Conservation (phyloP, 2,329 filamentous ascomycete genomes). For the Blastomyces silverae region DNA sequence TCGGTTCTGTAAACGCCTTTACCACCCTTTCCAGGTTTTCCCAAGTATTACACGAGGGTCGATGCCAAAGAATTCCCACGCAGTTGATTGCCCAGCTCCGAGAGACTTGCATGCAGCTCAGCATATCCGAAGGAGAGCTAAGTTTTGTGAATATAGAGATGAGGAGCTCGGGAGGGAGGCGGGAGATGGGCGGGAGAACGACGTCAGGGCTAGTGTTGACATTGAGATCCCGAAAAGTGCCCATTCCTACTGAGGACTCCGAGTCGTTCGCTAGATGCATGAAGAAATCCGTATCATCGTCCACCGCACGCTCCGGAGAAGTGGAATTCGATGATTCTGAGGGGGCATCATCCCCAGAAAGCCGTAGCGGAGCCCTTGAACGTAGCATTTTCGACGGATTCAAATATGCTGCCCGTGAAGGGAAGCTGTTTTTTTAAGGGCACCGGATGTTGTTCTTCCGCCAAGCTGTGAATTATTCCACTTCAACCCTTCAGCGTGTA, state of each 20-base stretch:
- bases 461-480: not conserved
- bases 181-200: constrained; percentile 58
- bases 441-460: not conserved
- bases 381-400: constrained; percentile 30
- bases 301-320: constrained; percentile 47
- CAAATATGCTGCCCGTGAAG: too few relatives aligned
- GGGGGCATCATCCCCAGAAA: constrained; percentile 37
- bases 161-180: constrained; percentile 87
- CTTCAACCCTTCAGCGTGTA: not conserved
- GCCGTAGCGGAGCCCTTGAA: constrained; percentile 32
- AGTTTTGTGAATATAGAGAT: constrained; percentile 88
- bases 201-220: constrained; percentile 47
- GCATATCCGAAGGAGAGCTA: constrained; percentile 65
- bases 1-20: constrained; percentile 61
- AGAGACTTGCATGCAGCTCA: constrained; percentile 88
- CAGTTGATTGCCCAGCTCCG: constrained; percentile 88
- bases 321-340: constrained; percentile 37
- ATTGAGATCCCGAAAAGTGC: constrained; percentile 67
- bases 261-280: constrained; percentile 78
- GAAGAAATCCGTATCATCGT: constrained; percentile 92
- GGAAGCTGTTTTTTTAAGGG: not conserved
- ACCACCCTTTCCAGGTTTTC: constrained; percentile 73
- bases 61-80: constrained; percentile 90
- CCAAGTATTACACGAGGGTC: constrained; percentile 85
- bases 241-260: constrained; percentile 78